Evolutionary conservation across 352 stramenopile species (phyloP).

Genomic region (Phytopythium delawarense): DNA sequence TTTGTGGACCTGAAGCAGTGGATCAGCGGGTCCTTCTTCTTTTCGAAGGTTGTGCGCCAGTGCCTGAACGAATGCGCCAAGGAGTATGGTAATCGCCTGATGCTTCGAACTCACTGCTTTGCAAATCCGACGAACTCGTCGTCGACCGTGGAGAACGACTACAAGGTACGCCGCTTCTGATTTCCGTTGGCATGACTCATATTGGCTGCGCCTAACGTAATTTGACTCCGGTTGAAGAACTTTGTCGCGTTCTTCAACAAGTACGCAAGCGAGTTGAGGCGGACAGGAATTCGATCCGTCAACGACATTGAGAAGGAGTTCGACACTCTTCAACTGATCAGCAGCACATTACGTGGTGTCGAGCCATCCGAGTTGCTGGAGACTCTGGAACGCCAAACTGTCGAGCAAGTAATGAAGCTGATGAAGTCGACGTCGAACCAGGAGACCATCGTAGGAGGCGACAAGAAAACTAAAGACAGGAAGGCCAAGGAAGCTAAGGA

Average conservation of each 20-base stretch:
- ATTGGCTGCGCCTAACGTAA: not conserved
- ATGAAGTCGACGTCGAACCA: conserved; percentile 59
- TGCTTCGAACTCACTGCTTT: conserved; percentile 59
- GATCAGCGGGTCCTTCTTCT: conserved; percentile 84
- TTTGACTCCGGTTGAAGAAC: conserved; percentile 21
- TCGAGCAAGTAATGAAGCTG: conserved; percentile 59
- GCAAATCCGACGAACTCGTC: conserved; percentile 29
- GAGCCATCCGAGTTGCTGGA: conserved; percentile 22
- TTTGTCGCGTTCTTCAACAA: conserved; percentile 71
- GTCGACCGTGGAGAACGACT: conserved; percentile 50
- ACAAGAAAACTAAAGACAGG: conserved; percentile 36
- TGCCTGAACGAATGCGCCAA: conserved; percentile 63
- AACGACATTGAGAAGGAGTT: conserved; percentile 74
- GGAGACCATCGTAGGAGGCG: conserved; percentile 26
- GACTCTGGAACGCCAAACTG: conserved; percentile 23
- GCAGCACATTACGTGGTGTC: conserved; percentile 30
- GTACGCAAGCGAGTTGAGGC: conserved; percentile 60
- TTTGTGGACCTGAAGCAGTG: conserved; percentile 64
- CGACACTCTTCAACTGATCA: conserved; percentile 41
- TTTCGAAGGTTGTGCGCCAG: conserved; percentile 71
- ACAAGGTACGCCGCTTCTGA: conserved; percentile 29
- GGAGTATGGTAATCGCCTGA: conserved; percentile 60
- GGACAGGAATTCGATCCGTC: conserved; percentile 57
- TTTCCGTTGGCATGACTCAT: not conserved
- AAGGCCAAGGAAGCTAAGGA: conserved; percentile 41